Evolutionary conservation across 1,139 yeast species (phyloP).

Genomic region (Protomyces inouyei): DNA sequence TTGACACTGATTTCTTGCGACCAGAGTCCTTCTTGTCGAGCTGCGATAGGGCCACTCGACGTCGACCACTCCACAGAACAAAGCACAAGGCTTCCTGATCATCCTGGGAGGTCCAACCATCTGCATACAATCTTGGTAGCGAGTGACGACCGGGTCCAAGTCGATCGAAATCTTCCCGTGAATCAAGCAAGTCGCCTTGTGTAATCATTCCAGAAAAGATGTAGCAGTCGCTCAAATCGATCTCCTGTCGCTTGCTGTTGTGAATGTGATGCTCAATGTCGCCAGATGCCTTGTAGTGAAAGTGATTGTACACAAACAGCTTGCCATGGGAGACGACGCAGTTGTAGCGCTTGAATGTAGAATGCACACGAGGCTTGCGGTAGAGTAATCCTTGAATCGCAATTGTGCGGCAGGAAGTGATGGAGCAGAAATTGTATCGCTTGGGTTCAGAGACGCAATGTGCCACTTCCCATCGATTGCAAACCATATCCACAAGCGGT

Average conservation of each 20-base stretch:
- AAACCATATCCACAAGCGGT: conserved; percentile 50
- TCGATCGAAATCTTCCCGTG: conserved; percentile 27
- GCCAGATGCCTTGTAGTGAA: conserved; percentile 41
- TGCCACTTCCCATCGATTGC: conserved; percentile 53
- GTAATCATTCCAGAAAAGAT: conserved; percentile 68
- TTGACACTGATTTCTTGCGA: conserved; percentile 39
- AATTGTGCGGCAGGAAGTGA: conserved; percentile 58
- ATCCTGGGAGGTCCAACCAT: conserved; percentile 81
- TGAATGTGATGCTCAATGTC: conserved; percentile 27
- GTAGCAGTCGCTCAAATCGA: conserved; percentile 65
- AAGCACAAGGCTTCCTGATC: conserved; percentile 69
- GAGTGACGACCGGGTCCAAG: conserved; percentile 46
- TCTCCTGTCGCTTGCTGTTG: conserved; percentile 33
- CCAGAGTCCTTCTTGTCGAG: conserved; percentile 17
- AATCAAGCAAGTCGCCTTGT: conserved; percentile 36
- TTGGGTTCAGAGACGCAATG: conserved; percentile 53
- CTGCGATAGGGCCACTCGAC: conserved; percentile 35
- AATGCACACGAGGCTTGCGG: conserved; percentile 63
- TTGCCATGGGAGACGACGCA: conserved; percentile 69
- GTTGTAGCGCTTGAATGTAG: conserved; percentile 56
- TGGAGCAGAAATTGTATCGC: conserved; percentile 53
- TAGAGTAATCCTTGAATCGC: conserved; percentile 58
- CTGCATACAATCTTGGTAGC: conserved; percentile 66
- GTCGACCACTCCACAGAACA: conserved; percentile 76
- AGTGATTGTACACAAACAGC: conserved; percentile 41